Evolutionary conservation across 352 stramenopile species (phyloP), one percentile per base, ranked within the genome.

Genomic region (Phytophthora chlamydospora): DNA sequence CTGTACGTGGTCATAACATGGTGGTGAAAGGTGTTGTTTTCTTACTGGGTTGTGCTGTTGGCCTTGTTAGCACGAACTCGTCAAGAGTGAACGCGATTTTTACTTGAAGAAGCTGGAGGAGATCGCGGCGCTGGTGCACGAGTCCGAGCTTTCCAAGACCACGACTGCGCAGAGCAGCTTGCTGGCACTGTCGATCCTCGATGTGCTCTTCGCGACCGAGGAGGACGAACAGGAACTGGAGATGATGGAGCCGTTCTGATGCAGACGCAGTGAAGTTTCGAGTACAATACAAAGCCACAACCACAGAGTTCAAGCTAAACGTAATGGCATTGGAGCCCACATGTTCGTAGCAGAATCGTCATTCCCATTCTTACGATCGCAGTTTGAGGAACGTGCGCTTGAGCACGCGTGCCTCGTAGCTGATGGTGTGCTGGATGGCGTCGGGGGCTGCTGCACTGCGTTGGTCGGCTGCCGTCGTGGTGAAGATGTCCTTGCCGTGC

Each of bases 61-160:
- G 61, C 21, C 16, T 61, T 36, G n/a, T 14, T 46, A 95, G 70
- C 63, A 97, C 0, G 75, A 90, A 56, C 81, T 76, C 17, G 58
- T 97, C 0, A 88, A 97, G 60, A 82, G 80, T 31, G 95, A 99
- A 70, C 78, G 96, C 11, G 96, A 99, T 61, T 99, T 99, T 68
- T 99, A 99, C 73, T 98, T 98, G 74, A 83, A 93, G 31, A 99
- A 99, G 76, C 78, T 99, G 17, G 80, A 96, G 50, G 89, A 95
- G 59, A 95, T 99, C 52, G 97, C 99, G 72, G 82, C 98, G 11
- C 83, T 98, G 64, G 78, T 99, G 19, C 84, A 93, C 46, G 64
- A 80, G 4, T 61, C 67, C 6, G 74, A 87, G 16, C 72, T 83
- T 21, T 42, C 56, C 13, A 77, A 90, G 49, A 46, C 49, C 1